Base-by-base conservation (phyloP, 2,329 filamentous ascomycete species). In the Pseudocercospora fuligena region DNA sequence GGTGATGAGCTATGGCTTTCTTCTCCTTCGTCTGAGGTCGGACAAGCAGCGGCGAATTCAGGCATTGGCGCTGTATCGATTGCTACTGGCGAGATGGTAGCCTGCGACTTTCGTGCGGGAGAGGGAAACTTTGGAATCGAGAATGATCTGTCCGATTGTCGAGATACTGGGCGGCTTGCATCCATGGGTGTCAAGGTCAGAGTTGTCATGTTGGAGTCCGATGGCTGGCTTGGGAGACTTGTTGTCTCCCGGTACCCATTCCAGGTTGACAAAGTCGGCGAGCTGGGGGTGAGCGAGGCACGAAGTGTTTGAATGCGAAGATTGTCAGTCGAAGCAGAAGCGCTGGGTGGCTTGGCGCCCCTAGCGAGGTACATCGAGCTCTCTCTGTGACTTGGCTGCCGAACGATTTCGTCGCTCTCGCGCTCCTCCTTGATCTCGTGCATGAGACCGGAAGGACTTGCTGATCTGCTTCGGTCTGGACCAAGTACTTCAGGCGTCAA, bases 401-500 rank as follows among this genome's bases (percentile, higher is more conserved):
- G 66, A 36, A 63, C 60, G 43, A 70, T 57, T 33, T 69, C 69
- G n/a, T 67, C 61, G 58, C 69, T 70, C 58, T 73, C 73, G 1
- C 77, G 71, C 49, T 81, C 78, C 66, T 82, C 80, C 49, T 76
- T 70, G n/a, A 81, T 79, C 14, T 78, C 72, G 70, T 80, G 78
- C 12, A 75, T 73, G 14, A 76, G 73, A 19, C 56, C 63, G 5
- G 65, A 61, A 51, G 77, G 77, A 49, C 78, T 81, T 1, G 75
- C 73, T 4, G 76, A 73, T 63, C 77, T 73, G 61, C 75, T 78
- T 2, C 72, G 71, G 9, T 54, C 51, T n/a, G 79, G 79, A 0
- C 80, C 80, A 21, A 82, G 72, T 11, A 81, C 76, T 2, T 80
- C 81, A 11, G 81, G 81, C 6, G 77, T 77, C 2, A 83, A 70